phyloP scores from a whole-genome alignment of 225 moss, liverwort and hornwort genomes.

The Ulota crispa region DNA sequence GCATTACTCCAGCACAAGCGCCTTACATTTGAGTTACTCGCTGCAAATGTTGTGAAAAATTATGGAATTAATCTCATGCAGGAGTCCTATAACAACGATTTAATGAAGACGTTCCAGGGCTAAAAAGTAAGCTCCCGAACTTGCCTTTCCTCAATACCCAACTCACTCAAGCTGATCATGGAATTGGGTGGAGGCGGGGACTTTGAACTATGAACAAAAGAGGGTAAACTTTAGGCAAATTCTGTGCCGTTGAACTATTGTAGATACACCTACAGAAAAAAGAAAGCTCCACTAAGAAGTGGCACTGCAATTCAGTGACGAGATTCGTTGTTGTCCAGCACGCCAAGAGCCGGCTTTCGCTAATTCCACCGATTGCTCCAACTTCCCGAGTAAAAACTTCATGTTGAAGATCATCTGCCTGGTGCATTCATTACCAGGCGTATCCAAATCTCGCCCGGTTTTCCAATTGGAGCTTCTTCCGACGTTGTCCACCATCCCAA shows the following conservation, averaged over 20 bases:
- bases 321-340: constrained; percentile 8
- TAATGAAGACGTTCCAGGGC: constrained; percentile 11
- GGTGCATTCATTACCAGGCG: not conserved
- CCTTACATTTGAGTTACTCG: constrained; percentile 22
- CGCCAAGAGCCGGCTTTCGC: constrained; percentile 10
- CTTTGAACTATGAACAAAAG: constrained; percentile 19
- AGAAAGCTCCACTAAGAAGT: constrained; percentile 2
- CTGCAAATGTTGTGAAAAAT: not conserved
- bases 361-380: constrained; percentile 7
- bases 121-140: not conserved
- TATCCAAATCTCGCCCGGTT: constrained; percentile 6
- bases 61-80: constrained; percentile 16
- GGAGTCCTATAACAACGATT: constrained; percentile 22
- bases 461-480: constrained; percentile 19
- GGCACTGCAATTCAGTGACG: constrained; percentile 2
- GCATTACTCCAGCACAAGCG: constrained; percentile 30
- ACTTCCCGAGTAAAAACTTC: not conserved
- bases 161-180: constrained; percentile 25
- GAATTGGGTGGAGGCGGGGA: constrained; percentile 20
- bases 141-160: constrained; percentile 16
- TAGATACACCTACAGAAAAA: constrained; percentile 15
- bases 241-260: constrained; percentile 21
- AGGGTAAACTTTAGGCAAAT: constrained; percentile 6
- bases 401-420: constrained; percentile 8
- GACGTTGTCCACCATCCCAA: constrained; percentile 11